Evolutionary conservation across 2,329 filamentous ascomycete species (phyloP), one percentile per base, ranked within the genome.

Genomic region (Cryphonectria parasitica): DNA sequence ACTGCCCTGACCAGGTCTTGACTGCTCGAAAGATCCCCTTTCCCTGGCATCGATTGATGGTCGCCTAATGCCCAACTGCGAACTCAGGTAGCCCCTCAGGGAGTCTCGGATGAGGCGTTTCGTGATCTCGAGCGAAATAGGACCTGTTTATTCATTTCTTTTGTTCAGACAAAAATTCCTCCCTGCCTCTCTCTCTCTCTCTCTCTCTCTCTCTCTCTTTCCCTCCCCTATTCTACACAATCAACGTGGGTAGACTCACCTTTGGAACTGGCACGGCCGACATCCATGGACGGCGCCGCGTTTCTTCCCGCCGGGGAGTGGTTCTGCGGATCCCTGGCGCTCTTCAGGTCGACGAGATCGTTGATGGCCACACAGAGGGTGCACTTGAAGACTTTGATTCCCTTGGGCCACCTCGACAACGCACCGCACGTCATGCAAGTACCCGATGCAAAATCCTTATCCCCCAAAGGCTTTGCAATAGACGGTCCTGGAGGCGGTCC

Each of bases 371-470:
- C 83, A 79, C 94, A 97, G 68, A 93, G 91, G 58, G 92, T 92
- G 79, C 94, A 97, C 75, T 93, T 88, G 80, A 96, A 97, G 52
- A 91, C 88, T 49, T 87, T 87, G 72, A 94, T 81, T 67, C 91
- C 88, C 73, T 86, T 88, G 1, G 93, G 93, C 91, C 94, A 97
- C 69, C 91, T 87, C 74, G 97, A 91, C 69, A 90, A 88, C 68
- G 91, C 92, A 76, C 91, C 92, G 79, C 94, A 97, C 45, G 94
- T 95, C 88, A 95, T 94, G 79, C 94, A 97, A 75, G 89, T 90
- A 31, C 93, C 92, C 43, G 89, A 90, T 39, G 85, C 84, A 76
- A 91, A 88, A 74, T 93, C 89, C 74, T 86, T 88, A 74, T 79
- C 83, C 43, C 78, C 79, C 15, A 70, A 72, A 49, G 71, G 74